These are phyloP conservation scores for Scenedesmus sp. DNA, from an alignment of 163 green algal species.

Conservation along the genomic window DNA sequence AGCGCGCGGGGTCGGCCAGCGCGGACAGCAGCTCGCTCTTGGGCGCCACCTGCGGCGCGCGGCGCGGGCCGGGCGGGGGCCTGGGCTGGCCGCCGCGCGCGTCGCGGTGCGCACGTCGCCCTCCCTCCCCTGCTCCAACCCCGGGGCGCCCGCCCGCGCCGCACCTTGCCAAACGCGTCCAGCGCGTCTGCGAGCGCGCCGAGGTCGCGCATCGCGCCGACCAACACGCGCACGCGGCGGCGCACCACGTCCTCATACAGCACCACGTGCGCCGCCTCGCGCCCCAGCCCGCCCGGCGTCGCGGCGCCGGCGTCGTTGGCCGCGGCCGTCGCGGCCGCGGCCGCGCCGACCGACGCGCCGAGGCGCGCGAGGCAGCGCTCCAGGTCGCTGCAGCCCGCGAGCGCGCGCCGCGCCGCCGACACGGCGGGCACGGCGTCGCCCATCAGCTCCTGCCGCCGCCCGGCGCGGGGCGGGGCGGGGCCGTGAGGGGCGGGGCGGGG, in stretches of 20 bases:
- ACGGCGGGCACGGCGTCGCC: conserved; percentile 56
- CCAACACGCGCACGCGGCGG: conserved; percentile 53
- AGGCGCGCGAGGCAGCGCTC: conserved; percentile 88
- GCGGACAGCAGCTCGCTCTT: conserved; percentile 26
- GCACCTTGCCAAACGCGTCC: conserved; percentile 45
- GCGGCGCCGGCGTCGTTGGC: background rate
- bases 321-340: background rate
- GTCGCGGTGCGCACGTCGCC: too few relatives aligned
- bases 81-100: background rate
- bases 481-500: too few relatives aligned
- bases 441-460: conserved; percentile 62
- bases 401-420: conserved; percentile 52
- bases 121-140: too few relatives aligned
- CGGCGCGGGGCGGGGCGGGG: conserved; percentile 23
- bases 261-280: conserved; percentile 86
- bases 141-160: too few relatives aligned
- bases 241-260: conserved; percentile 93
- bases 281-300: conserved; percentile 45
- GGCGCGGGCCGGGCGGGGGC: too few relatives aligned
- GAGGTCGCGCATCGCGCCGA: conserved; percentile 50
- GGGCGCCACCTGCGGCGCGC: background rate
- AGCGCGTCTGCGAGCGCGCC: conserved; percentile 49
- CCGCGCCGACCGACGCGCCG: conserved; percentile 26
- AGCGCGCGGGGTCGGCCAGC: conserved; percentile 25
- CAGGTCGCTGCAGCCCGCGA: conserved; percentile 75